A percentile compares a stretch with the other conserved stretches of the same genome.
These are phyloP conservation scores for Agrostemma githago DNA, from an alignment of 148 eudicot species.

Conservation along the genomic window DNA sequence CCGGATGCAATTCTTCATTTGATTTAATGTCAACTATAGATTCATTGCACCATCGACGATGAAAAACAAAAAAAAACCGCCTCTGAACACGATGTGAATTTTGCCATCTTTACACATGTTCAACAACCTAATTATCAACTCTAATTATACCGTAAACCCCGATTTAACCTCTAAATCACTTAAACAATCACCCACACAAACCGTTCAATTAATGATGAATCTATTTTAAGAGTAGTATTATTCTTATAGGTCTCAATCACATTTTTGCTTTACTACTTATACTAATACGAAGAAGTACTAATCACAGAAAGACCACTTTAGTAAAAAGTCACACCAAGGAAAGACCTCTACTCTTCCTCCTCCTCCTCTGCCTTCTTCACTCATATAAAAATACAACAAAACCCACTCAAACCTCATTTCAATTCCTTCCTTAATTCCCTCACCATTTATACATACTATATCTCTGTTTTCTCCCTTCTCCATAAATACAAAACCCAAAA, in stretches of 20 bases:
- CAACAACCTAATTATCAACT: too few species aligned
- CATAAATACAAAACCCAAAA: background rate
- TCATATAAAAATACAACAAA: background rate
- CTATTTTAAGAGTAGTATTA: slow-evolving; percentile 11
- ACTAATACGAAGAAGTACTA: slow-evolving; percentile 5
- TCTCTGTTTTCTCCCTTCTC: background rate
- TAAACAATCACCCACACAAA: slow-evolving; percentile 24
- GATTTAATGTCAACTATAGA: too few species aligned
- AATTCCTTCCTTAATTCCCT: slow-evolving; percentile 4
- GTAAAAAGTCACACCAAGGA: slow-evolving; percentile 17
- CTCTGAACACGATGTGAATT: too few species aligned
- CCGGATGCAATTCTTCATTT: too few species aligned
- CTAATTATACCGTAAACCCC: background rate
- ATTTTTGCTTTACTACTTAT: slow-evolving; percentile 3
- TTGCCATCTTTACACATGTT: too few species aligned
- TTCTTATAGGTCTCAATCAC: slow-evolving; percentile 23
- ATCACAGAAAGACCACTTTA: slow-evolving; percentile 15
- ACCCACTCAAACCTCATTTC: slow-evolving; percentile 17
- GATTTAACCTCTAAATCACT: slow-evolving; percentile 18
- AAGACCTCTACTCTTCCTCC: background rate
- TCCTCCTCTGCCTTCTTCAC: background rate
- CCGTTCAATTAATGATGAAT: slow-evolving; percentile 19
- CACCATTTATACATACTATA: background rate
- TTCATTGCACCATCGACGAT: too few species aligned
- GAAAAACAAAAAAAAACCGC: too few species aligned